Percentiles rank a stretch among this genome's conserved stretches.
Conservation (phyloP, 768 basidiomycete genomes). For the Pulveroboletus sp. region DNA sequence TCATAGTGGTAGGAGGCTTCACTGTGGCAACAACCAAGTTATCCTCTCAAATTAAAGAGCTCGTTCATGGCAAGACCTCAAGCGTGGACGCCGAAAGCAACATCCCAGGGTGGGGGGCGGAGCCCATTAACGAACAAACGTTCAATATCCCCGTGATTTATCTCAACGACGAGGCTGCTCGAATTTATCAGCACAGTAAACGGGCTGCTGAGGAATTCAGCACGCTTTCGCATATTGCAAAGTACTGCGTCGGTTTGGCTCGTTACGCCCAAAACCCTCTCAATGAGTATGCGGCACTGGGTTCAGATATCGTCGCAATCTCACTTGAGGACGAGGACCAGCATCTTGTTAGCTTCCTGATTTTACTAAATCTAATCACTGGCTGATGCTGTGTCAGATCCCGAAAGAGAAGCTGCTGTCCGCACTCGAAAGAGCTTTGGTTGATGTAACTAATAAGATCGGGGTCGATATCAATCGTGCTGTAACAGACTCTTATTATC, state of each 20-base stretch:
- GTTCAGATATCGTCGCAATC: slow-evolving; percentile 76
- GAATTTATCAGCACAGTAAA: slow-evolving; percentile 88
- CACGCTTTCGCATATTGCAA: slow-evolving; percentile 67
- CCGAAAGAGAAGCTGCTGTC: slow-evolving; percentile 78
- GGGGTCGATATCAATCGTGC: slow-evolving; percentile 97
- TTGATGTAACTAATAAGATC: slow-evolving; percentile 86
- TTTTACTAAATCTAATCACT: not conserved
- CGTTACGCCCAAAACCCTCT: slow-evolving; percentile 91
- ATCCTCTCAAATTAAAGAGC: slow-evolving; percentile 57
- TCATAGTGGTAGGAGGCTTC: slow-evolving; percentile 87
- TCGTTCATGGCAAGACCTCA: slow-evolving; percentile 34
- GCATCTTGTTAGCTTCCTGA: slow-evolving; percentile 57
- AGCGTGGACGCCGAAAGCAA: slow-evolving; percentile 19
- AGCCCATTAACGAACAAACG: slow-evolving; percentile 36
- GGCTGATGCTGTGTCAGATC: slow-evolving; percentile 46
- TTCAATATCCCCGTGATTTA: slow-evolving; percentile 75
- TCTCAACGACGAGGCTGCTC: slow-evolving; percentile 85
- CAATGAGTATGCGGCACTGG: slow-evolving; percentile 90
- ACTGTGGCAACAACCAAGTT: slow-evolving; percentile 75
- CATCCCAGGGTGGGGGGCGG: slow-evolving; percentile 23
- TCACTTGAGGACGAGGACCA: slow-evolving; percentile 84
- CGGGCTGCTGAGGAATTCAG: slow-evolving; percentile 83
- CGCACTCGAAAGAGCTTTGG: slow-evolving; percentile 80
- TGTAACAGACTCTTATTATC: slow-evolving; percentile 83
- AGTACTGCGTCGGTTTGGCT: slow-evolving; percentile 92